Conservation (phyloP, 2,329 filamentous ascomycete genomes). For the Aspergillus latus region DNA sequence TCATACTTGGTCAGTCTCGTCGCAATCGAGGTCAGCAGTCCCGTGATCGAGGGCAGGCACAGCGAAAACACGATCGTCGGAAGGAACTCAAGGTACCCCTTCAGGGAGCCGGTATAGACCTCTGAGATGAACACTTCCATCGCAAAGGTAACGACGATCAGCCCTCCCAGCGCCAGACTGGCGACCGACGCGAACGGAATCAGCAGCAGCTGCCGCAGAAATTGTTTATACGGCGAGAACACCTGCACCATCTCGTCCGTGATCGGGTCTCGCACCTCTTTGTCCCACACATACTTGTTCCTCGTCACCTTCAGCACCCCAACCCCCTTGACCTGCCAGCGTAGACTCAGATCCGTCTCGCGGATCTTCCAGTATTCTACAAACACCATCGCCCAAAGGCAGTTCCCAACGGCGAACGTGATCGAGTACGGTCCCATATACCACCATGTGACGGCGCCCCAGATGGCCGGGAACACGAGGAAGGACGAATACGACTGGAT, state of each 20-base stretch:
- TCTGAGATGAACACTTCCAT: conserved; percentile 96
- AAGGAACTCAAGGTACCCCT: conserved; percentile 78
- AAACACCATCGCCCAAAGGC: conserved; percentile 85
- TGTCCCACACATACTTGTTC: conserved; percentile 75
- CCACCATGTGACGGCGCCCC: conserved; percentile 75
- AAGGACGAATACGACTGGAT: conserved; percentile 87
- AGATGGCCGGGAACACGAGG: conserved; percentile 74
- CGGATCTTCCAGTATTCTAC: conserved; percentile 97
- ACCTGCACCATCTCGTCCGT: conserved; percentile 76
- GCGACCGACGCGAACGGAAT: conserved; percentile 81
- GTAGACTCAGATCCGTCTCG: conserved; percentile 78
- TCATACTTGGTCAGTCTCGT: conserved; percentile 76
- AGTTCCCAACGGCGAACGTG: conserved; percentile 73
- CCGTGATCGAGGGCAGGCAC: conserved; percentile 74
- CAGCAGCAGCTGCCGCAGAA: conserved; percentile 75
- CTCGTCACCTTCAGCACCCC: conserved; percentile 76
- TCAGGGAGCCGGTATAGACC: conserved; percentile 85
- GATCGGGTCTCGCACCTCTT: conserved; percentile 72
- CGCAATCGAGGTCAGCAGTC: conserved; percentile 73
- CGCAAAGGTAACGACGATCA: conserved; percentile 84
- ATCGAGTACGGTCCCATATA: conserved; percentile 82
- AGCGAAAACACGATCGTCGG: conserved; percentile 85
- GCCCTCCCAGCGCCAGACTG: conserved; percentile 67
- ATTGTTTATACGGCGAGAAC: conserved; percentile 73
- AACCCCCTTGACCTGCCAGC: conserved; percentile 86